Conservation (phyloP, 495 filamentous ascomycete genomes). For the Aspergillus affinis region DNA sequence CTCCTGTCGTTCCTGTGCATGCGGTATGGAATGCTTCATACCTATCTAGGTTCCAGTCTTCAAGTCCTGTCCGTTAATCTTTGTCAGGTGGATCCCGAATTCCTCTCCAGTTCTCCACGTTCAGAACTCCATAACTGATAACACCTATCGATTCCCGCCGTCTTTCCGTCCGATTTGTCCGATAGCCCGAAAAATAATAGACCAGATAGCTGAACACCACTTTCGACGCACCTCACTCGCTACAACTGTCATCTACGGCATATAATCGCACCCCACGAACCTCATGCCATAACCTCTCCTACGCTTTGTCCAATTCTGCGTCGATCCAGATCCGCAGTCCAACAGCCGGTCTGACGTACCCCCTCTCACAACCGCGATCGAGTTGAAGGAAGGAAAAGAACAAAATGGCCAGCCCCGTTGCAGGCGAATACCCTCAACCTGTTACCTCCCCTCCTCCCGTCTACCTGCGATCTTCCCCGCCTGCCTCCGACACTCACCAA, state of each 20-base stretch:
- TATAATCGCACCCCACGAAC: not conserved
- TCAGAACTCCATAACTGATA: not conserved
- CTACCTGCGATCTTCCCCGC: slow-evolving; percentile 43
- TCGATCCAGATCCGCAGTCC: not conserved
- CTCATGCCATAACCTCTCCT: not conserved
- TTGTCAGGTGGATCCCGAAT: slow-evolving; percentile 8
- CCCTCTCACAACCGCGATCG: not conserved
- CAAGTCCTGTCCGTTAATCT: not conserved
- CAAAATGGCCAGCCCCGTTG: slow-evolving; percentile 35
- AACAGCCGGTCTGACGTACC: not conserved
- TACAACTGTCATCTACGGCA: not conserved
- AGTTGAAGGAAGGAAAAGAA: not conserved
- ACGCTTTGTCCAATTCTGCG: not conserved
- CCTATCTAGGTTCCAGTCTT: not conserved
- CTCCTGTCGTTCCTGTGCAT: not conserved
- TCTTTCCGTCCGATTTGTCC: not conserved
- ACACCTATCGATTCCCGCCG: not conserved
- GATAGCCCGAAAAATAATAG: not conserved
- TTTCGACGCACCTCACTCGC: not conserved
- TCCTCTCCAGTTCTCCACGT: slow-evolving; percentile 13
- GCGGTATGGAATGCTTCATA: not conserved
- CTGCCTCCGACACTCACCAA: slow-evolving; percentile 23
- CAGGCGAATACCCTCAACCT: slow-evolving; percentile 28
- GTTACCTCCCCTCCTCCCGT: slow-evolving; percentile 43
- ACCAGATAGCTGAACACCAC: not conserved